Base-by-base conservation (phyloP, 768 basidiomycete genomes). In the Baorangia bicolor region DNA sequence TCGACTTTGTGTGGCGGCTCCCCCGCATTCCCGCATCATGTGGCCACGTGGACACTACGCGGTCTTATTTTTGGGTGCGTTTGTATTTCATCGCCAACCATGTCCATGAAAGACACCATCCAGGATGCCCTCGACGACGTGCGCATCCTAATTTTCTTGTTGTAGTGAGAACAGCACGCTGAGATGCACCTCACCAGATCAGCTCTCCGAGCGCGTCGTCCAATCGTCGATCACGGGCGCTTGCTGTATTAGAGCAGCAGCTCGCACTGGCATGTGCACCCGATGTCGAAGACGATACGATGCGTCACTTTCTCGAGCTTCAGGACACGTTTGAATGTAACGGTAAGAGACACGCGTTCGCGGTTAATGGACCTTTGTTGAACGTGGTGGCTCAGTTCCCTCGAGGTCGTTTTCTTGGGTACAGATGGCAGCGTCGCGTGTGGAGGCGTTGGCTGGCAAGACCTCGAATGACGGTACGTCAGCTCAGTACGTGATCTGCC, bases 291-390 rank as follows among this genome's bases (percentile, higher is more conserved):
- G 71, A 75, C 18, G 77, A 76, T 28, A 77, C 78, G 10, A 75
- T 84, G 59, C 75, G 77, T 35, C 70, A 73, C 43, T 89, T 92
- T 69, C 66, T 86, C 20, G 77, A 81, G 11, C 73, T 92, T 39
- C 92, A 94, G 66, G 83, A 88, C 61, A 83, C 83, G 1, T 92
- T 94, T 61, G 88, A 93, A 68, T 90, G 87, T 70, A 94, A 94
- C 65, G 76, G 92, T 92, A 62, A 56, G 88, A 64, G 35, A 14
- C 53, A 42, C 52, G 39, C 14, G 12, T 33, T 55, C 16, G 35
- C 4, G 49, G 20, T 37, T 38, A 18, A 44, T 28, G 11, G 38
- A 47, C 34, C 27, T 27, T 46, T 51, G 31, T 57, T 63, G 37
- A 61, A 61, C 31, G 44, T 46, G 23, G 25, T 30, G 7, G 28